These are phyloP conservation scores for Nicotiana knightiana DNA, from an alignment of 257 asterid genomes.

Conservation along the genomic window DNA sequence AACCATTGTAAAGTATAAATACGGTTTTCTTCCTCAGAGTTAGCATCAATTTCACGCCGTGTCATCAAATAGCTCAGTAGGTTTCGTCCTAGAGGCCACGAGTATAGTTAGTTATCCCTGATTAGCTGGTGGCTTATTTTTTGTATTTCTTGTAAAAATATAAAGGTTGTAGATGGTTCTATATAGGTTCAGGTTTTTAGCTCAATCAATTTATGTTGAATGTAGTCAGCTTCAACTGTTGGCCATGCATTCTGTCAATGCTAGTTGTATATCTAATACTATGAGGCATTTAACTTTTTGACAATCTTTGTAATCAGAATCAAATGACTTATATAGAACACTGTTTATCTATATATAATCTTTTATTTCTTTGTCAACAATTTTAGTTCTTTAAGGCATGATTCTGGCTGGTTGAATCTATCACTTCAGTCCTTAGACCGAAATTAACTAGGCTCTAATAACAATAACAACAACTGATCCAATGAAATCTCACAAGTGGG, in stretches of 20 bases:
- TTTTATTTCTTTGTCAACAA: not conserved
- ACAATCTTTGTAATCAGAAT: not conserved
- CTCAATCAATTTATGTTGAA: not conserved
- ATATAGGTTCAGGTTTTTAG: not conserved
- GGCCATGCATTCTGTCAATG: not conserved
- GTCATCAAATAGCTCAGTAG: not conserved
- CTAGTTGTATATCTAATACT: not conserved
- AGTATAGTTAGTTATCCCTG: not conserved
- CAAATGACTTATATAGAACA: not conserved
- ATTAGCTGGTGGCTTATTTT: not conserved
- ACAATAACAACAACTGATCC: no score
- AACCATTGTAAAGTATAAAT: not conserved
- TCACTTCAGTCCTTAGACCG: not conserved
- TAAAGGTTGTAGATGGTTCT: not conserved
- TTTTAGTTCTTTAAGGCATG: not conserved
- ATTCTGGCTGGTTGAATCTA: not conserved
- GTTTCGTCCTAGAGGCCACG: not conserved
- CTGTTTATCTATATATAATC: not conserved
- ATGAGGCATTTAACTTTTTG: not conserved
- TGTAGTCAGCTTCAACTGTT: not conserved
- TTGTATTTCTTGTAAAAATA: not conserved
- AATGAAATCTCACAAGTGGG: no score
- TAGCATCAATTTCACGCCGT: not conserved
- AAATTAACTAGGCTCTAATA: not conserved
- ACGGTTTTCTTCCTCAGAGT: not conserved